Evolutionary conservation across 2,329 filamentous ascomycete genomes (phyloP).

Genomic region (Neofusicoccum cordaticola): DNA sequence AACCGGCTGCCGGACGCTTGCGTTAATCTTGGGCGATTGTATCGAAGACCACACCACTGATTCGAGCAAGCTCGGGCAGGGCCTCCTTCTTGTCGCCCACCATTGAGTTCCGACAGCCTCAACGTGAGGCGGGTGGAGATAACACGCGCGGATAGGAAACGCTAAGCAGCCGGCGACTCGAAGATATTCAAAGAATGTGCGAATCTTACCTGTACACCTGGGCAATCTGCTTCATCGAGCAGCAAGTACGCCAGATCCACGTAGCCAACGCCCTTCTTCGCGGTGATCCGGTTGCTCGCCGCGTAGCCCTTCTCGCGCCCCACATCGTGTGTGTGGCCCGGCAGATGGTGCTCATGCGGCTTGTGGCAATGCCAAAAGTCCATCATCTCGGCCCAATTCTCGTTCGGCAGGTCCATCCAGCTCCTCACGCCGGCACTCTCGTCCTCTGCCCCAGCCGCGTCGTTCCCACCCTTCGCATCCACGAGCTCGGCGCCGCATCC

Average conservation of each 20-base stretch:
- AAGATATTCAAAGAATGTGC: too few species aligned
- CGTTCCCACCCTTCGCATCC: constrained; percentile 15
- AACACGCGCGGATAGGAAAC: too few species aligned
- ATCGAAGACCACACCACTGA: constrained; percentile 54
- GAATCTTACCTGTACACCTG: constrained; percentile 42
- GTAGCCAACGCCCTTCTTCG: constrained; percentile 66
- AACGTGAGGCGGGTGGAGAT: too few species aligned
- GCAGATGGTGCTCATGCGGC: constrained; percentile 62
- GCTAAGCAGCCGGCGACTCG: too few species aligned
- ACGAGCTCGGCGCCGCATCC: constrained; percentile 27
- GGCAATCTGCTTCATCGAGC: constrained; percentile 65
- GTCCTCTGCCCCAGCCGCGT: constrained; percentile 14
- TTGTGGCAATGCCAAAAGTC: constrained; percentile 99
- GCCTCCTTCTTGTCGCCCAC: constrained; percentile 59
- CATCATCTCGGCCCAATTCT: constrained; percentile 99
- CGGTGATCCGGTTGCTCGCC: constrained; percentile 71
- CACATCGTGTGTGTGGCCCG: constrained; percentile 40
- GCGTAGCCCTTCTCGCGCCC: constrained; percentile 67
- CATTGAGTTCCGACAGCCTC: too few species aligned
- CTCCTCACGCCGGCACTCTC: constrained; percentile 31
- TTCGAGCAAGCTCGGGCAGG: constrained; percentile 30
- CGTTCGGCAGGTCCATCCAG: constrained; percentile 94
- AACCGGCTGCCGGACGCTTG: background rate
- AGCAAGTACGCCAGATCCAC: constrained; percentile 79
- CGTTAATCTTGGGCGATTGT: constrained; percentile 56